Conservation (phyloP, 2,329 filamentous ascomycete genomes). For the Cadophora sp. region DNA sequence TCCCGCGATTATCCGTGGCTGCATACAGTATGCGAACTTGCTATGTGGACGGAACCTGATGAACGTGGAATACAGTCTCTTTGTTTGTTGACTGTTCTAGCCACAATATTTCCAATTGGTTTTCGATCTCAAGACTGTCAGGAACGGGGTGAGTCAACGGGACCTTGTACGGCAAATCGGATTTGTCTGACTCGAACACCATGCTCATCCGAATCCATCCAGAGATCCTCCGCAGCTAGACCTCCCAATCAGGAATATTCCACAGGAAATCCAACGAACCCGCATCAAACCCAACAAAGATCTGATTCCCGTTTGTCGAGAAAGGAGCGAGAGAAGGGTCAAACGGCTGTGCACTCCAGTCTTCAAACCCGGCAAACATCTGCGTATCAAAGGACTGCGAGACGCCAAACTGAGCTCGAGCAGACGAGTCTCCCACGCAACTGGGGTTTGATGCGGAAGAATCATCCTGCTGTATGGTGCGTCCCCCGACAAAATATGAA, state of each 20-base stretch:
- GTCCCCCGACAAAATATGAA: background rate
- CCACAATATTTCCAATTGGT: too few relatives aligned
- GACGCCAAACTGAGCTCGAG: background rate
- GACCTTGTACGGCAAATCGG: too few relatives aligned
- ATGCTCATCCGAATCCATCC: too few relatives aligned
- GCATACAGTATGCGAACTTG: background rate
- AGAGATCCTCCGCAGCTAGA: too few relatives aligned
- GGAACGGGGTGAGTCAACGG: too few relatives aligned
- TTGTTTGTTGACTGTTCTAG: too few relatives aligned
- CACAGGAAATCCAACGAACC: background rate
- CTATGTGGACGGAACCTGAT: too few relatives aligned
- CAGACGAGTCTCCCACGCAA: background rate
- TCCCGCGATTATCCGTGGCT: constrained; percentile 1
- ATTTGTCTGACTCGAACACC: too few relatives aligned
- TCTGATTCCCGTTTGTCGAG: background rate
- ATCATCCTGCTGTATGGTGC: background rate
- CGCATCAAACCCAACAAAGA: background rate
- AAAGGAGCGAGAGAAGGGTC: background rate
- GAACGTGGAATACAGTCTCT: too few relatives aligned
- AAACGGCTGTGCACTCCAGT: background rate
- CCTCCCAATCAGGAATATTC: background rate
- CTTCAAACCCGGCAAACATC: background rate
- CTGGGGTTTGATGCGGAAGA: background rate
- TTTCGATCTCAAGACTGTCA: too few relatives aligned
- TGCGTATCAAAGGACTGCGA: background rate